phyloP scores from a whole-genome alignment of 2,329 filamentous ascomycete genomes.

The Hypoxylon sp. region DNA sequence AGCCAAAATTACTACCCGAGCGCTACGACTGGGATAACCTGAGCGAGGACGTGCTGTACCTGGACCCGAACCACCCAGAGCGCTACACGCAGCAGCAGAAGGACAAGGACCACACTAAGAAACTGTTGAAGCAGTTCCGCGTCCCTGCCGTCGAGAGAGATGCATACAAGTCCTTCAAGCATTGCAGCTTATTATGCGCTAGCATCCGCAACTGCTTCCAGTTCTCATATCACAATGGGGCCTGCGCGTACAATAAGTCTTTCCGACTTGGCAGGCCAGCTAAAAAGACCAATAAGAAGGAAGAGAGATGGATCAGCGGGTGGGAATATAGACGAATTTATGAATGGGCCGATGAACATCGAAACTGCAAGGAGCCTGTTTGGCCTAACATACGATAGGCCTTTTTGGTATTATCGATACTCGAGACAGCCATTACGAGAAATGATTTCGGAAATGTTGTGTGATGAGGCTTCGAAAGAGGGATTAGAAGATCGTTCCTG shows the following conservation, averaged over 20 bases:
- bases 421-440: neutral
- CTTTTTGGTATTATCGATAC: neutral
- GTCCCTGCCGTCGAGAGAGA: constrained; percentile 56
- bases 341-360: constrained; percentile 56
- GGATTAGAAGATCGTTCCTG: neutral
- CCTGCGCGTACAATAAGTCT: constrained; percentile 55
- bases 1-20: constrained; percentile 54
- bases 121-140: constrained; percentile 43
- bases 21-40: constrained; percentile 68
- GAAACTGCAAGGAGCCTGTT: constrained; percentile 50
- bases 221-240: constrained; percentile 56
- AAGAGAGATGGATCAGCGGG: constrained; percentile 55
- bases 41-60: constrained; percentile 60
- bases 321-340: constrained; percentile 60
- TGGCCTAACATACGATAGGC: constrained; percentile 33
- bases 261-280: constrained; percentile 58
- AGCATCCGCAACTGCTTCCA: constrained; percentile 57
- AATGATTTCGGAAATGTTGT: neutral
- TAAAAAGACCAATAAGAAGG: constrained; percentile 48
- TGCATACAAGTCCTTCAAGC: constrained; percentile 58
- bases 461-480: neutral
- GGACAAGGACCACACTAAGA: constrained; percentile 51
- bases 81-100: constrained; percentile 53
- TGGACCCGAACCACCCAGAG: constrained; percentile 49
- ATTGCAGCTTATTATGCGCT: constrained; percentile 62